Evolutionary conservation across 2,329 filamentous ascomycete genomes (phyloP), one percentile per base, ranked within the genome.

Genomic region (Fusarium metavorans): DNA sequence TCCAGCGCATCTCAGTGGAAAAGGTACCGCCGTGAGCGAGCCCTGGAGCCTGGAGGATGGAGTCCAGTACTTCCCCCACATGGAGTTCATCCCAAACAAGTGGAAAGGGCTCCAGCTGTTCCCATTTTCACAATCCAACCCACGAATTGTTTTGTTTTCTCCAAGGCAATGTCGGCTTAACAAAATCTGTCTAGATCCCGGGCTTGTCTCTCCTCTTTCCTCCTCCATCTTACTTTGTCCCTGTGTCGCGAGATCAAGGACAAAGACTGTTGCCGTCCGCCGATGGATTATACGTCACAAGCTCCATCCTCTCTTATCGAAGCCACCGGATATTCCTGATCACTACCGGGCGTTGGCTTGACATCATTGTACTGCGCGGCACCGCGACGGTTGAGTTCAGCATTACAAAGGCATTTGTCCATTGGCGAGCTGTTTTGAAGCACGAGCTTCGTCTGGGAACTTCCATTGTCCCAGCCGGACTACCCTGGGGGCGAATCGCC

Each of bases 311-410:
- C 65, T 52, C 45, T 57, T 66, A 61, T 61, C 66, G 71, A 76
- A 70, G 64, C 70, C 32, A 70, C 70, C 50, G 68, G 64, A 45
- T 76, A 68, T 58, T 73, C 69, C 58, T 76, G 64, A 76, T 68
- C 66, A 64, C 61, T 43, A 56, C 20, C 41, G 27, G 52, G 34
- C 48, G 43, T 61, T 68, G 35, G 50, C 74, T 74, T 75, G 72
- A 74, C 72, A 73, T 74, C 58, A 75, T 63, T 59, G 7, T 14
- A 48, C 39, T 43, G 13, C 43, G 50, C 50, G 43, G 48, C 34
- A 45, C 32, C 20, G 54, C 59, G 52, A 56, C 58, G 35, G 20
- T 39, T 75, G 27, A 25, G 35, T 39, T 73, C 48, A 32, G 35
- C 32, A 54, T 32, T 11, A 10, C 20, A 41, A n/a, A 56, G 32